Base-by-base conservation (phyloP, 2,329 filamentous ascomycete genomes). In the Cadophora sp. region DNA sequence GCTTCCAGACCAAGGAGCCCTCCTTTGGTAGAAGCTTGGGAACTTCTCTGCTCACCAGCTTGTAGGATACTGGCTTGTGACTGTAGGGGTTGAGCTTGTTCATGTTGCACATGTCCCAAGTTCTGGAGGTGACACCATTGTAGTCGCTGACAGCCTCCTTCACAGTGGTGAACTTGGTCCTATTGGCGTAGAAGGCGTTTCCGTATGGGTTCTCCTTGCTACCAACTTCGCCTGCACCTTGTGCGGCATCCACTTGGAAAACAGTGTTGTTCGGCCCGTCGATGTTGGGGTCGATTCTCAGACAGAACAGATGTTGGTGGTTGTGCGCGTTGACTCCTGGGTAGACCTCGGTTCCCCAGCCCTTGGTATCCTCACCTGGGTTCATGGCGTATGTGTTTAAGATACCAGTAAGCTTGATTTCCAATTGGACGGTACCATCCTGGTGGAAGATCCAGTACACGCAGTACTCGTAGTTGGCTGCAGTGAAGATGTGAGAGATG, bases 401-500 rank as follows among this genome's bases (percentile, higher is more conserved):
- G 77, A 97, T 97, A 62, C 94, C 94, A 0, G 94, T 97, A 33
- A 97, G 87, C 79, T 95, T 92, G 79, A 97, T 92, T 78, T 97
- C 94, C 13, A 95, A 90, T 81, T 97, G 94, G 70, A 97, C 89
- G 0, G 93, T 96, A 45, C 94, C 94, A 73, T 97, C 94, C 79
- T 96, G 93, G 78, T 95, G 92, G 81, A 97, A 94, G 72, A 94
- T 90, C 93, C 93, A 97, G 82, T 95, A 90, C 7, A 88, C 84
- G 75, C 89, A 91, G 80, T 97, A 97, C 79, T 97, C 94, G 80
- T 97, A 97, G 82, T 97, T 97, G 30, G 94, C 94, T 0, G 94
- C 94, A 0, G 94, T 97, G 81, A 97, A 97, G 76, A 97, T 91
- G 73, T 97, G 94, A 71, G 93, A 94, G 72, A 97, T 85, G 76